phyloP scores from a whole-genome alignment of 805 yeast genomes.

The Spathaspora boniae region DNA sequence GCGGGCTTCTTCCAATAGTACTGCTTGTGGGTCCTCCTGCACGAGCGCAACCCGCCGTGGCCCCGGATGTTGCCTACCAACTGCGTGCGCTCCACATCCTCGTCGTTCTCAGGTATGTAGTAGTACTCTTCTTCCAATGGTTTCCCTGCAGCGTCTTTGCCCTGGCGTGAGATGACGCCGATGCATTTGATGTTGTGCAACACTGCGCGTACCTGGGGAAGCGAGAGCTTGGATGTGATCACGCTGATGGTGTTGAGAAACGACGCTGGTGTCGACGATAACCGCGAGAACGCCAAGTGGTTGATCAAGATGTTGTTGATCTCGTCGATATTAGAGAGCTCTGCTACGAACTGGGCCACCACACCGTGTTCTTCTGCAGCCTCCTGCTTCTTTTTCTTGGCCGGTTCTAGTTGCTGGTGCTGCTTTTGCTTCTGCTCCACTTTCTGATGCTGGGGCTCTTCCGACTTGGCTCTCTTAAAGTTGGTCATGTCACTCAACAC shows the following conservation, averaged over 20 bases:
- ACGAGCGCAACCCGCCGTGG: conserved; percentile 72
- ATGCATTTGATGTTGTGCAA: conserved; percentile 53
- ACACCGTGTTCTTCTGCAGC: conserved; percentile 5
- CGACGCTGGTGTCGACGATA: conserved; percentile 83
- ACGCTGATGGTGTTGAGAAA: conserved; percentile 61
- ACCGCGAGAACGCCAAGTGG: conserved; percentile 85
- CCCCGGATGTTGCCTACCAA: conserved; percentile 80
- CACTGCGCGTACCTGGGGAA: conserved; percentile 41
- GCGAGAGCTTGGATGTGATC: conserved; percentile 44
- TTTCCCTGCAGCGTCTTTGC: conserved; percentile 96
- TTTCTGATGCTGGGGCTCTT: conserved; percentile 25
- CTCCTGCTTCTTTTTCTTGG: conserved; percentile 7
- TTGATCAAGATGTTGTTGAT: conserved; percentile 68
- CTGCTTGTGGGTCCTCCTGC: conserved; percentile 93
- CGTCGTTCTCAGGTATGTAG: conserved; percentile 80
- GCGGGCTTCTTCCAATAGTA: conserved; percentile 70
- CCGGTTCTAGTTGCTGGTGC: conserved; percentile 8
- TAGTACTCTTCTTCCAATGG: conserved; percentile 92
- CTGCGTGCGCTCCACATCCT: conserved; percentile 62
- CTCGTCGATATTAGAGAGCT: conserved; percentile 39
- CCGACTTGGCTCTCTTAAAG: conserved; percentile 27
- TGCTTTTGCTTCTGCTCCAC: conserved; percentile 16
- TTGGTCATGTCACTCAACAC: conserved; percentile 27
- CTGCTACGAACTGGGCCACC: conserved; percentile 1
- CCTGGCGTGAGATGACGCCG: conserved; percentile 85